Base-by-base conservation (phyloP, 192 early-diverging fungal species). In the Podila verticillata region DNA sequence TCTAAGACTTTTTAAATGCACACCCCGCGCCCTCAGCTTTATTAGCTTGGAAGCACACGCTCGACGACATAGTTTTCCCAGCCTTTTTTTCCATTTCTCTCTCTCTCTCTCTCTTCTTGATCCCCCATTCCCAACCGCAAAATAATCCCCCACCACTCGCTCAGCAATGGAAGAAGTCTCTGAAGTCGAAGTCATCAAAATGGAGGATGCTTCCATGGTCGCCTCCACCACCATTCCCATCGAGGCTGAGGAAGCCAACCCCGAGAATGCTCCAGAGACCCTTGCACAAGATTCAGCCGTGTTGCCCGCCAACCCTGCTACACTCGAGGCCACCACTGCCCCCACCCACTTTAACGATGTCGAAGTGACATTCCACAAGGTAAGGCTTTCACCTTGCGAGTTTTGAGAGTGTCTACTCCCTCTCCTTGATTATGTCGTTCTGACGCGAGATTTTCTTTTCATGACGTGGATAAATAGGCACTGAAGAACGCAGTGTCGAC, bases 401-500 rank as follows among this genome's bases (percentile, higher is more conserved):
- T 5, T 48, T 6, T n/a, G n/a, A n/a, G 15, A 63, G 15, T 44
- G 17, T 7, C 51, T 7, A 54, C 51, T 24, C 0, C 8, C 24
- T 24, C n/a, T 24, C 22, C 2, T 24, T 9, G 44, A 9, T 54
- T 54, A 24, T 54, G 24, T 7, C 51, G 8, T 24, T 22, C 6
- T 24, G 24, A 54, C 51, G 51, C n/a, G 20, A 54, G 20, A 1
- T 54, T 19, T 54, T 54, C 51, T n/a, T 26, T 7, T 24, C 51
- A 7, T 24, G n/a, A n/a, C 51, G 22, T 24, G n/a, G 51, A n/a
- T 54, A 7, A 68, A 36, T 28, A 87, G 86, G 90, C 89, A 13
- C 73, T 92, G 58, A 85, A 81, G 9, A 92, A 89, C 62, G 89
- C 85, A 0, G 74, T 77, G 24, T 87, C 88, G 57, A 86, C 83